Base-by-base conservation (phyloP, 805 yeast species). In the Candida ficus region DNA sequence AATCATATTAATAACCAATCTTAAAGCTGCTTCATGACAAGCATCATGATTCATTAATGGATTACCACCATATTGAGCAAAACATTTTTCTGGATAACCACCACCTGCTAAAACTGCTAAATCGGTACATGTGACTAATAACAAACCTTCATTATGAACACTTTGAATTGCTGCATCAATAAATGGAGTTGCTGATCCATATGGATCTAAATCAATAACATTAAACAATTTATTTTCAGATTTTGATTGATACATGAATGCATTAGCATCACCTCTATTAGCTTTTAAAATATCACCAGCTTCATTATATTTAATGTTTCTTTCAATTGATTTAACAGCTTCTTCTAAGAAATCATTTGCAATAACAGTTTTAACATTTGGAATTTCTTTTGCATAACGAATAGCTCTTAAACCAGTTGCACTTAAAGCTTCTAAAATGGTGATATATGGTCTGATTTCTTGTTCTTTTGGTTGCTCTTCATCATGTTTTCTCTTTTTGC, bases 121-220 rank as follows among this genome's bases (percentile, higher is more conserved):
- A 64, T 93, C 99, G 0, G 99, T 93, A 61, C 99, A 93, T 0
- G 99, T 93, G 4, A 93, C 91, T 37, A 93, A 66, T 49, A 93
- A 63, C 32, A 93, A 55, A 1, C 98, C 99, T 41, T 82, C 90
- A 50, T 90, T 89, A 36, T 74, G 75, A n/a, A 90, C 75, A 25
- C 82, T 68, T 54, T 88, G 95, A 25, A 93, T 68, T 0, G 98
- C 97, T 25, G 93, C 78, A 60, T 93, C 99, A 22, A 93, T 71
- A 58, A 93, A 93, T 7, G 99, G 99, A 0, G 96, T 78, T 0
- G 96, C 99, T 0, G 97, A 83, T 23, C 99, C 99, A 58, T 93
- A 93, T 0, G 99, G 99, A 62, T 93, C 99, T 38, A 93, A 71
- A 63, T 93, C 99, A 43, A 93, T 78, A 4, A 87, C 85, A 57